Evolutionary conservation across 768 basidiomycete species (phyloP).

Genomic region (Lentinula boryana): DNA sequence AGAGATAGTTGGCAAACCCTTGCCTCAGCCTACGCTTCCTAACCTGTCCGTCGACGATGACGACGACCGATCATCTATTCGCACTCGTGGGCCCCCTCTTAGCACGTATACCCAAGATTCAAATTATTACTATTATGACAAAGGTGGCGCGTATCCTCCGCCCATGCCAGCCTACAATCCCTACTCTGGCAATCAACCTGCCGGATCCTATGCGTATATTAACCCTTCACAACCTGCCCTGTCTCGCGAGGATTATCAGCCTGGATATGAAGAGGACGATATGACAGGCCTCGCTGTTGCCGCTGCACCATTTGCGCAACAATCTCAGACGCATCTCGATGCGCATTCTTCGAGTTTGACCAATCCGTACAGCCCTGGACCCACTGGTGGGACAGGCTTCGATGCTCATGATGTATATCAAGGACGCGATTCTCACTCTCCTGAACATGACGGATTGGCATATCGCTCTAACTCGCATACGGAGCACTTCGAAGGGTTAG

Average conservation of each 20-base stretch:
- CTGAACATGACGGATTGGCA: neutral
- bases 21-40: slow-evolving; percentile 93
- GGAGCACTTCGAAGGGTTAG: slow-evolving; percentile 15
- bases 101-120: slow-evolving; percentile 48
- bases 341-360: neutral
- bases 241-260: slow-evolving; percentile 45
- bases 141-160: slow-evolving; percentile 50
- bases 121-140: slow-evolving; percentile 49
- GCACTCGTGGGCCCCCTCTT: slow-evolving; percentile 47
- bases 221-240: slow-evolving; percentile 55
- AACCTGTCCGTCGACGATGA: slow-evolving; percentile 86
- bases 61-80: slow-evolving; percentile 52
- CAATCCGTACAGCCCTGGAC: slow-evolving; percentile 7
- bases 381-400: slow-evolving; percentile 26
- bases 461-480: neutral
- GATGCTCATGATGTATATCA: slow-evolving; percentile 54
- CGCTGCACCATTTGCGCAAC: slow-evolving; percentile 55
- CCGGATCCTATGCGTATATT: slow-evolving; percentile 47
- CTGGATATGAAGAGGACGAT: slow-evolving; percentile 59
- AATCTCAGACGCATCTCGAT: slow-evolving; percentile 14
- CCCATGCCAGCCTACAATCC: slow-evolving; percentile 77
- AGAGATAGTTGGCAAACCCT: slow-evolving; percentile 67
- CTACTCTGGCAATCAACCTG: slow-evolving; percentile 50
- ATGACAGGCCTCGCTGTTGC: slow-evolving; percentile 50
- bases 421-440: slow-evolving; percentile 23